These are phyloP conservation scores for Ophiostoma novo-ulmi DNA, from an alignment of 2,329 filamentous ascomycete species.

Conservation along the genomic window DNA sequence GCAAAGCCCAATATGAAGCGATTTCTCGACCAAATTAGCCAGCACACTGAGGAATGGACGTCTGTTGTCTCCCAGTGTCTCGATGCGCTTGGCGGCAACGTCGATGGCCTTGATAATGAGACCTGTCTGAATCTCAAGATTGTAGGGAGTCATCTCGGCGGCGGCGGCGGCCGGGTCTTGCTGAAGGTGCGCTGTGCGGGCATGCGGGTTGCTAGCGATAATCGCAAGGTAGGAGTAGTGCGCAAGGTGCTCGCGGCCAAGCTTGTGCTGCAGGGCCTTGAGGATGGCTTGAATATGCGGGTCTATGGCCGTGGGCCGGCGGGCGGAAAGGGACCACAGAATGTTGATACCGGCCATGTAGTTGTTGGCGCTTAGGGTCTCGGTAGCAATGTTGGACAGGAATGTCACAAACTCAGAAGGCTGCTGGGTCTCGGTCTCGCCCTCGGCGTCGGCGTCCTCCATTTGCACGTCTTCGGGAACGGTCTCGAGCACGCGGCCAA, in stretches of 20 bases:
- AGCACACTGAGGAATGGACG: constrained; percentile 92
- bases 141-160: constrained; percentile 61
- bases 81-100: constrained; percentile 86
- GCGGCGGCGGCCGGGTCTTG: constrained; percentile 53
- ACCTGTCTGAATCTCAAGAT: constrained; percentile 81
- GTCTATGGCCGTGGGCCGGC: constrained; percentile 82
- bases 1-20: constrained; percentile 77
- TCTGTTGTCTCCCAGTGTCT: constrained; percentile 81
- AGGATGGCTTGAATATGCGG: constrained; percentile 81
- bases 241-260: constrained; percentile 88
- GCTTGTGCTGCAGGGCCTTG: constrained; percentile 86
- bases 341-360: constrained; percentile 89
- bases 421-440: constrained; percentile 65
- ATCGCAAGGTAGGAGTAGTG: constrained; percentile 59
- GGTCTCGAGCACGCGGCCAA: constrained; percentile 80
- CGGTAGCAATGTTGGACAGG: constrained; percentile 78
- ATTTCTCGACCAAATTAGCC: constrained; percentile 92
- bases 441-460: constrained; percentile 75
- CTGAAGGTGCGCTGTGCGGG: constrained; percentile 40
- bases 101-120: constrained; percentile 95
- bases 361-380: constrained; percentile 74
- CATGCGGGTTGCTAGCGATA: constrained; percentile 38
- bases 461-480: constrained; percentile 74
- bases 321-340: constrained; percentile 82
- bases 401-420: constrained; percentile 84